phyloP scores from a whole-genome alignment of 257 asterid species.

The Fraxinus cuspidata region DNA sequence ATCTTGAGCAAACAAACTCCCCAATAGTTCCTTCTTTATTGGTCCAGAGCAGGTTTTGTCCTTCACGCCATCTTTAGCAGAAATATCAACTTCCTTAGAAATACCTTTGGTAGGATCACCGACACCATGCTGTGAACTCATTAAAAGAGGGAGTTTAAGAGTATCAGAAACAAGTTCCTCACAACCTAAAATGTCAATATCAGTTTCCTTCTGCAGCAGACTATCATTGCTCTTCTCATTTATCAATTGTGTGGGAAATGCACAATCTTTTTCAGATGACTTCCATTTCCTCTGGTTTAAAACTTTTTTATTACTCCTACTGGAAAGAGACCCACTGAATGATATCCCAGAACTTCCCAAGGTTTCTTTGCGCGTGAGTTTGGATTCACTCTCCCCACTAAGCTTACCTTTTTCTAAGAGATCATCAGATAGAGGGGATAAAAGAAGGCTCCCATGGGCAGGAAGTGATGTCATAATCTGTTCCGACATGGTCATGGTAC shows the following conservation, averaged over 20 bases:
- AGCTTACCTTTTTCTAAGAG: constrained; percentile 47
- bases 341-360: constrained; percentile 38
- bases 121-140: constrained; percentile 40
- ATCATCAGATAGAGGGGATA: constrained; percentile 84
- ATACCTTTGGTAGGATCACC: constrained; percentile 42
- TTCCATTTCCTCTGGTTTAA: constrained; percentile 41
- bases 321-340: constrained; percentile 54
- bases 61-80: constrained; percentile 33
- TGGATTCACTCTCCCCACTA: constrained; percentile 48
- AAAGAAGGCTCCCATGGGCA: constrained; percentile 38
- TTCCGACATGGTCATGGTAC: constrained; percentile 22
- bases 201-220: constrained; percentile 50
- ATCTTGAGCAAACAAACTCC: constrained; percentile 42
- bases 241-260: constrained; percentile 30
- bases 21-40: constrained; percentile 48
- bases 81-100: constrained; percentile 28
- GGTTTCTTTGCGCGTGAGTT: constrained; percentile 35
- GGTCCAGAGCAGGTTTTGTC: constrained; percentile 36
- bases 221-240: constrained; percentile 29
- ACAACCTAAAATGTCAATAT: constrained; percentile 50
- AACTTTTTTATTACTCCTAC: constrained; percentile 47
- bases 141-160: constrained; percentile 81
- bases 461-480: constrained; percentile 88
- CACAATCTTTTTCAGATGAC: constrained; percentile 40
- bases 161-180: constrained; percentile 82